phyloP scores from a whole-genome alignment of 306 rosid genomes.

The Dryas octopetala region DNA sequence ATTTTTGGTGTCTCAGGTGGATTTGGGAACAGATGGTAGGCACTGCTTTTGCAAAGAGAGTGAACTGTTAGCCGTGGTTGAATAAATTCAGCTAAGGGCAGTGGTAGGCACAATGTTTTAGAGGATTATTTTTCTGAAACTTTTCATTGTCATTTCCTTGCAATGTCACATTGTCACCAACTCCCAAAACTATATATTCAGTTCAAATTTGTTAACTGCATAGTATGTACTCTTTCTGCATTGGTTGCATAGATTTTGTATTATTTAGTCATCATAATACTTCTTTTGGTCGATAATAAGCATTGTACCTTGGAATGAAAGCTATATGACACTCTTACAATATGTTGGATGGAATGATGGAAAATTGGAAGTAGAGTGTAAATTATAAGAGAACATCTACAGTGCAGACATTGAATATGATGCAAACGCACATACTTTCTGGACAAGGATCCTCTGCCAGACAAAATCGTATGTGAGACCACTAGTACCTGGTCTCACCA shows the following conservation, averaged over 20 bases:
- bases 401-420: too few species aligned
- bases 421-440: too few species aligned
- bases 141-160: neutral
- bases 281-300: neutral
- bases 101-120: neutral
- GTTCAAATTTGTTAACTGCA: neutral
- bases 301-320: neutral
- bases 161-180: neutral
- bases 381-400: too few species aligned
- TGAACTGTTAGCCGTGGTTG: constrained; percentile 81
- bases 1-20: constrained; percentile 61
- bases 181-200: neutral
- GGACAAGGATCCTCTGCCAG: too few species aligned
- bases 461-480: too few species aligned
- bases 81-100: constrained; percentile 29
- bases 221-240: neutral
- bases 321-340: neutral
- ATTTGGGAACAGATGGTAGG: constrained; percentile 72
- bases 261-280: neutral
- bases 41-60: constrained; percentile 86
- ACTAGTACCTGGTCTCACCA: too few species aligned
- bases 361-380: neutral
- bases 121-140: neutral
- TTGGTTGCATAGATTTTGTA: neutral
- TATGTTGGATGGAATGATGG: neutral